These are phyloP conservation scores for Actinomortierella wolfii DNA, from an alignment of 371 early-diverging fungal genomes.

Conservation along the genomic window DNA sequence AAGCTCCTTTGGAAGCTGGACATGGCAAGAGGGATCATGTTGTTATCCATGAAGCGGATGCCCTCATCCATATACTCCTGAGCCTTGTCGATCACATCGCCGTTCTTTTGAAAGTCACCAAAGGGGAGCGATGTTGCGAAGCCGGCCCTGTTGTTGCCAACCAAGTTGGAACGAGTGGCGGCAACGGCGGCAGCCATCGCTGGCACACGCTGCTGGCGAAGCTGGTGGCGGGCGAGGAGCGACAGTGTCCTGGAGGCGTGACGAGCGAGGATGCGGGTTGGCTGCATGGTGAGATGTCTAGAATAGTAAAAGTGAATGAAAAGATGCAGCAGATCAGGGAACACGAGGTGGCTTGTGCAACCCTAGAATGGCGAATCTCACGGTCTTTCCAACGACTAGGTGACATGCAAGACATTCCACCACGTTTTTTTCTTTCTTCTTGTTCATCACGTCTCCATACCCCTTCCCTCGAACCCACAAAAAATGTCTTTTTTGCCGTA, in stretches of 20 bases:
- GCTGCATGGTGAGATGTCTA: too few species aligned
- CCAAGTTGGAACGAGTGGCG: neutral
- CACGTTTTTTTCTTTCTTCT: neutral
- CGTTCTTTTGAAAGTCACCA: conserved; percentile 31
- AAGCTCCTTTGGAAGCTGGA: conserved; percentile 43
- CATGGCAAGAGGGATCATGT: conserved; percentile 45
- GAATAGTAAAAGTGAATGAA: too few species aligned
- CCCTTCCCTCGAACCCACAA: neutral
- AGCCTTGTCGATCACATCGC: conserved; percentile 20
- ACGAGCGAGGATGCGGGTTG: too few species aligned
- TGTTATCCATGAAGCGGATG: conserved; percentile 25
- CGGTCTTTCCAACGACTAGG: too few species aligned
- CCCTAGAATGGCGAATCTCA: too few species aligned
- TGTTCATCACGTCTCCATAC: neutral
- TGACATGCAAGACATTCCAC: too few species aligned
- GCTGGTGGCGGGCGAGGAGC: too few species aligned
- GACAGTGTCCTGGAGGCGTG: too few species aligned
- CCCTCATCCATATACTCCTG: conserved; percentile 45
- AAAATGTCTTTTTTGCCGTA: conserved; percentile 14
- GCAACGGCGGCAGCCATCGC: too few species aligned
- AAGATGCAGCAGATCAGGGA: too few species aligned
- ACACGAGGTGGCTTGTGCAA: too few species aligned
- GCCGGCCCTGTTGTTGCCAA: conserved; percentile 10
- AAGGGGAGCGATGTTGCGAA: conserved; percentile 33
- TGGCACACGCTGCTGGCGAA: too few species aligned